Conservation (phyloP, 805 yeast genomes). For the Candida gorgasii region DNA sequence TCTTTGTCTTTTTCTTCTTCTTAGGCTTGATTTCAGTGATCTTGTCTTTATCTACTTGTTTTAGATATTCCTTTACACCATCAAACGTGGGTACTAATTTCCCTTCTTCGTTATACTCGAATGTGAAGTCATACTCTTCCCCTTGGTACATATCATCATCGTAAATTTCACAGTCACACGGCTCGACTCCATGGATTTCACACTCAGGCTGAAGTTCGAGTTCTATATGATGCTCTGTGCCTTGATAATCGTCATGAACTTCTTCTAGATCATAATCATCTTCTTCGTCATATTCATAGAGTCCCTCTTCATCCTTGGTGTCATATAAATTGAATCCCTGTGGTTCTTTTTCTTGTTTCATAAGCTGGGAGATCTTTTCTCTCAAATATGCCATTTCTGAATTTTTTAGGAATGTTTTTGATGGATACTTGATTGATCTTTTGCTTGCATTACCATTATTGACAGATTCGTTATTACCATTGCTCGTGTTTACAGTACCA, state of each 20-base stretch:
- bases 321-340: constrained; percentile 36
- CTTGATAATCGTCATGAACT: constrained; percentile 29
- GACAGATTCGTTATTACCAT: neutral
- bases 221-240: constrained; percentile 41
- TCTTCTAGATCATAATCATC: constrained; percentile 42
- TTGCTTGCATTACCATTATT: neutral
- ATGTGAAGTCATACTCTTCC: constrained; percentile 46
- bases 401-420: constrained; percentile 10
- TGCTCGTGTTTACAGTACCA: neutral
- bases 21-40: constrained; percentile 10
- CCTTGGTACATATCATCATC: constrained; percentile 29
- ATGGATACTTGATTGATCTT: constrained; percentile 9
- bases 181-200: constrained; percentile 26
- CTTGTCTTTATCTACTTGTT: constrained; percentile 23
- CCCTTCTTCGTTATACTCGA: constrained; percentile 44
- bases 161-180: constrained; percentile 26
- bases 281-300: constrained; percentile 28
- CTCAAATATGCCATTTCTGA: constrained; percentile 31
- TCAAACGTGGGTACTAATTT: constrained; percentile 41
- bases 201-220: constrained; percentile 41
- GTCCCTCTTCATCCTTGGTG: constrained; percentile 41
- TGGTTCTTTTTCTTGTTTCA: constrained; percentile 13
- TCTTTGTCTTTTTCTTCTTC: constrained; percentile 22
- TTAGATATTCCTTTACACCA: constrained; percentile 15
- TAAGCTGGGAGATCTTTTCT: constrained; percentile 26